Percentiles rank a stretch among this genome's conserved stretches.
These are phyloP conservation scores for Botrytis aclada DNA, from an alignment of 2,329 filamentous ascomycete genomes.

Conservation along the genomic window DNA sequence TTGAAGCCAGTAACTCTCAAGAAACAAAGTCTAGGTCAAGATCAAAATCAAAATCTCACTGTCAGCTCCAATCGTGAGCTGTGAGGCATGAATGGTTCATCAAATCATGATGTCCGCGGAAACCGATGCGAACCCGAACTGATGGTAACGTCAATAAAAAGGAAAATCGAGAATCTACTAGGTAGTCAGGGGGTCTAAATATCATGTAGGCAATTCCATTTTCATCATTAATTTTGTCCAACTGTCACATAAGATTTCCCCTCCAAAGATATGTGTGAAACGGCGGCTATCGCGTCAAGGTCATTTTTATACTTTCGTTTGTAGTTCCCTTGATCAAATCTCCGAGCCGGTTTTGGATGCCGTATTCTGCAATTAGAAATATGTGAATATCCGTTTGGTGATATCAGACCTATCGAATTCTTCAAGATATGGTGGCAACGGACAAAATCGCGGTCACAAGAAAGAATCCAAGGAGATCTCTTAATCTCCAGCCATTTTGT, in stretches of 20 bases:
- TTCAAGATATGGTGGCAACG: not conserved
- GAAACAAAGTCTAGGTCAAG: not conserved
- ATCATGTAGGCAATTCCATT: constrained; percentile 12
- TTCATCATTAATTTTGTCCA: not conserved
- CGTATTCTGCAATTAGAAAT: constrained; percentile 6
- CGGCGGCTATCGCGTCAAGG: constrained; percentile 16
- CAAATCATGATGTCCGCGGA: not conserved
- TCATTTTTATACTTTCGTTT: not conserved
- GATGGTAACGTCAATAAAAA: constrained; percentile 4
- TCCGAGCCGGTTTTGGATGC: constrained; percentile 8
- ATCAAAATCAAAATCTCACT: not conserved
- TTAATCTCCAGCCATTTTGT: not conserved
- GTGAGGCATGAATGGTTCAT: not conserved
- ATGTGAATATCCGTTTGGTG: constrained; percentile 6
- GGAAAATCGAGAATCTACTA: not conserved
- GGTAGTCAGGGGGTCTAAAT: constrained; percentile 2
- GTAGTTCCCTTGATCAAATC: not conserved
- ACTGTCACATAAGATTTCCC: constrained; percentile 7
- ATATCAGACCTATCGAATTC: constrained; percentile 1
- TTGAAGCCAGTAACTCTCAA: not conserved
- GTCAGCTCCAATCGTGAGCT: not conserved
- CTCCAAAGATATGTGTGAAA: not conserved
- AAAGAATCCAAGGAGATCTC: not conserved
- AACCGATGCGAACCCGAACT: constrained; percentile 6
- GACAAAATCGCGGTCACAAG: not conserved